Base-by-base conservation (phyloP, 164 flowering plant species). In the Vitis amurensis region DNA sequence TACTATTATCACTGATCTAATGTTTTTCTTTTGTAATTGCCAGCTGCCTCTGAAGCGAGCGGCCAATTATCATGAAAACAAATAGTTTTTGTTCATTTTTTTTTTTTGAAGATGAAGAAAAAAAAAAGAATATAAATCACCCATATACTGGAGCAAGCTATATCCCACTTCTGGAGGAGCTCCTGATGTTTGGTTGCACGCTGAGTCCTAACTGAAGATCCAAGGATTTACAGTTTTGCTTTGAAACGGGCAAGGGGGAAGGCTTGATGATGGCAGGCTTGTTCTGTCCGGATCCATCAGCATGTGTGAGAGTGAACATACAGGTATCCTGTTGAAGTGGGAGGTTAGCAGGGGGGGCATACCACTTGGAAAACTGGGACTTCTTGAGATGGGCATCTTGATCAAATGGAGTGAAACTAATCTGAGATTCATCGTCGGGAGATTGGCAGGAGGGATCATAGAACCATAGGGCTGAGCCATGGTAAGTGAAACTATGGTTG, bases 381-480 rank as follows among this genome's bases (percentile, higher is more conserved):
- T 19, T 27, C 55, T 61, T 55, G 11, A 48, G 52, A 55, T 59
- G 55, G 6, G 76, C 55, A 63, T 72, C 71, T 57, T 79, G 85
- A 73, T 88, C 84, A 12, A 63, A 66, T 0, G 76, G 66, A 14
- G 70, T 74, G 83, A 89, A 90, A 62, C 86, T 85, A 55, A 84
- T 87, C 75, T 88, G 91, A 12, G 92, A 72, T 66, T 81, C 88
- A 17, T 87, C 88, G 63, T 87, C 84, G 37, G 85, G 67, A 27
- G 64, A 55, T 61, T 66, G 49, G 52, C 64, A 55, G 8, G 80
- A 75, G 58, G 87, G 79, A 59, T 85, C 88, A 51, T 76, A 83
- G 49, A 77, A 80, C 84, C 80, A 81, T 6, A 78, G 72, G 12
- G 76, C 17, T 3, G 78, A 68, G 27, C 74, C 77, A 59, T 75